Evolutionary conservation across 176 grass and related monocot species (phyloP), one percentile per base, ranked within the genome.

Genomic region (Carex kokanica): DNA sequence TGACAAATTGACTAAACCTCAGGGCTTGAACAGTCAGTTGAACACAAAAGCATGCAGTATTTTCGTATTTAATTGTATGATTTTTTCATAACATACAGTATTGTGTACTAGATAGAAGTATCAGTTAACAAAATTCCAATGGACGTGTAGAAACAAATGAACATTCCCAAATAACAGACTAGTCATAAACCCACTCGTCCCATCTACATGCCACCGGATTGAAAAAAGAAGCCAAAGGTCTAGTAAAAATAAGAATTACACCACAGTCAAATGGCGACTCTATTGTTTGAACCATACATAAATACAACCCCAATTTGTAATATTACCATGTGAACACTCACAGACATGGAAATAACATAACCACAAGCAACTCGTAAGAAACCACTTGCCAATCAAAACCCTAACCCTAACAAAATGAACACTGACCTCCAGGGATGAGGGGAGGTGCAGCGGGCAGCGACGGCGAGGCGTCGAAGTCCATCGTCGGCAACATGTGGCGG

Each of bases 391-490:
- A 49, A 53, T 15, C 43, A 68, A 82, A 82, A 82, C 80, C 80
- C 80, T 82, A 82, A 82, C 80, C 80, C 80, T 82, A 64, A 34
- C 13, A 17, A 65, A 67, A 67, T 43, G 18, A 55, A 51, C 23
- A 82, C 80, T 47, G 23, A 82, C 80, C 80, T 82, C 80, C 80
- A 23, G 67, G 43, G 21, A 52, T 47, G 8, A 82, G 41, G 13
- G 80, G 61, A 82, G 60, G 80, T 14, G 47, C 41, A 18, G 43
- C 40, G 40, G 38, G 57, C 41, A 65, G 80, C 43, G 80, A 82
- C 80, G 61, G 60, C 80, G 61, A 82, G 16, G 20, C 60, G 80
- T 82, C 80, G 80, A 67, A 82, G 24, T 82, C 80, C 80, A 82
- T 82, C 43, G 60, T 49, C 80, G 60, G 80, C 17, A 23, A 55